These are phyloP conservation scores for Umbelopsis vinacea DNA, from an alignment of 192 early-diverging fungal genomes.

Conservation along the genomic window DNA sequence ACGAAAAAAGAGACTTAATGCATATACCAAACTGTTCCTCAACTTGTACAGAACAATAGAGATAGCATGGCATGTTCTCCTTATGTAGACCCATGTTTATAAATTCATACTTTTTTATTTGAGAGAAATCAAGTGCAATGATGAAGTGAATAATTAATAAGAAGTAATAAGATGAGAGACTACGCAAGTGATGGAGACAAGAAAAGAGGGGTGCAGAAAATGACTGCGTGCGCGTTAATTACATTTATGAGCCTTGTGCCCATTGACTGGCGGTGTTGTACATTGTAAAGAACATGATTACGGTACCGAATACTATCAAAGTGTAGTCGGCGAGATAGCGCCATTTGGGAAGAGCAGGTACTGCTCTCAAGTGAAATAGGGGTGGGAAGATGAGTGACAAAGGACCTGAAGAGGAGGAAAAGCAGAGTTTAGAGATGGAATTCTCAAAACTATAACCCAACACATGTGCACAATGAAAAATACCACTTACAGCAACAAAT, in stretches of 20 bases:
- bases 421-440: background rate
- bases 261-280: conserved; percentile 35
- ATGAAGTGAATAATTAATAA: background rate
- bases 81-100: background rate
- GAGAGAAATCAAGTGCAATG: background rate
- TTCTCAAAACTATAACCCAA: background rate
- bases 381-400: conserved; percentile 86
- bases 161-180: background rate
- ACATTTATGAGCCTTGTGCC: conserved; percentile 14
- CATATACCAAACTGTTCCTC: background rate
- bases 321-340: conserved; percentile 56
- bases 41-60: background rate
- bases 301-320: conserved; percentile 68
- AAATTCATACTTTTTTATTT: background rate
- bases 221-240: background rate
- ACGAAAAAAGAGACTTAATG: background rate
- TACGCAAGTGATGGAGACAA: background rate
- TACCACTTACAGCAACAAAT: conserved; percentile 60
- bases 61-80: background rate
- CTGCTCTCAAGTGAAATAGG: conserved; percentile 71
- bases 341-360: conserved; percentile 49
- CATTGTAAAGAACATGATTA: conserved; percentile 40
- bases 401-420: conserved; percentile 40
- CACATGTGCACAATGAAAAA: background rate
- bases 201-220: background rate